Percentiles rank a stretch among this genome's conserved stretches.
Evolutionary conservation across 495 filamentous ascomycete genomes (phyloP).

Genomic region (Penicillium diatomitis): DNA sequence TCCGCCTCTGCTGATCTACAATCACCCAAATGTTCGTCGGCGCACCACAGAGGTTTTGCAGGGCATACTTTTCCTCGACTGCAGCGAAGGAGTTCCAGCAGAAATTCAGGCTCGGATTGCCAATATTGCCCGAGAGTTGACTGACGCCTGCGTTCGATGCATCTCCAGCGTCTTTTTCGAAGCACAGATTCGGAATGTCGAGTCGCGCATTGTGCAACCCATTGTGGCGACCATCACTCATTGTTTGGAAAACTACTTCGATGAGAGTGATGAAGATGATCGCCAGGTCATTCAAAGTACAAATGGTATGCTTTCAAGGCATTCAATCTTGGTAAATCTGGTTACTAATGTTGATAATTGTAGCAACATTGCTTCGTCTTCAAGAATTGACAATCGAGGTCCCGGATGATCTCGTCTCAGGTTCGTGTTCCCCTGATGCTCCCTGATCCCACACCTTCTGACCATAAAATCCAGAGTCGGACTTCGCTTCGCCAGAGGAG

Average conservation of each 20-base stretch:
- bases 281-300: slow-evolving; percentile 22
- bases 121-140: slow-evolving; percentile 26
- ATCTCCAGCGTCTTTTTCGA: slow-evolving; percentile 23
- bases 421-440: slow-evolving; percentile 16
- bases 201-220: slow-evolving; percentile 27
- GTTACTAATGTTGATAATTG: not conserved
- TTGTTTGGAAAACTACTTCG: slow-evolving; percentile 34
- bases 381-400: slow-evolving; percentile 28
- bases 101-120: slow-evolving; percentile 15
- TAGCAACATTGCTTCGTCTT: slow-evolving; percentile 24
- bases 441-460: slow-evolving; percentile 12
- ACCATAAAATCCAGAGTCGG: slow-evolving; percentile 26
- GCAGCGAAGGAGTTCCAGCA: slow-evolving; percentile 21
- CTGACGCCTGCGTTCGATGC: slow-evolving; percentile 25
- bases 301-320: slow-evolving; percentile 20
- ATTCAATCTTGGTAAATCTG: not conserved
- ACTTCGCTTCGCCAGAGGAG: slow-evolving; percentile 33
- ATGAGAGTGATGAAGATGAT: slow-evolving; percentile 31
- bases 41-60: slow-evolving; percentile 47
- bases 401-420: slow-evolving; percentile 34
- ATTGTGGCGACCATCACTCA: slow-evolving; percentile 32
- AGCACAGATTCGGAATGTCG: slow-evolving; percentile 17
- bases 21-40: slow-evolving; percentile 44
- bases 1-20: slow-evolving; percentile 57
- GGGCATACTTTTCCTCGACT: slow-evolving; percentile 40